Base-by-base conservation (phyloP, 495 filamentous ascomycete species). In the Neurospora intermedia region DNA sequence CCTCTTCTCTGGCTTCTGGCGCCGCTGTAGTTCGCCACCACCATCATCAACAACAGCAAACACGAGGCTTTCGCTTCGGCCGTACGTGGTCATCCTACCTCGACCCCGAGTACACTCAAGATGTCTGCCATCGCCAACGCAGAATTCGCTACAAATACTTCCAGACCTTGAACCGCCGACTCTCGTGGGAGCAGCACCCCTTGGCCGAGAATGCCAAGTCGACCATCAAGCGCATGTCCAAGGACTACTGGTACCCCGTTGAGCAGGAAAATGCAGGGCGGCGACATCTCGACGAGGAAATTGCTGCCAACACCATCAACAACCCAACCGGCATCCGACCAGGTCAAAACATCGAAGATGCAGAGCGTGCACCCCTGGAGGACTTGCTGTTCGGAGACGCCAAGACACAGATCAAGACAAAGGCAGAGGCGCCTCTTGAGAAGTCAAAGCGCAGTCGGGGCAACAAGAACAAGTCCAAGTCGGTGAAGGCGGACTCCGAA, bases 41-140 rank as follows among this genome's bases (percentile, higher is more conserved):
- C 54, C 77, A 74, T 71, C 77, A 74, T 71, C 76, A 46, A 18
- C 75, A 72, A 1, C 79, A 84, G 42, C 86, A 87, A 70, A 77
- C 72, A 11, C 84, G 87, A 20, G 77, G 70, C 71, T 87, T 86
- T 74, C 82, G 84, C 69, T 82, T 87, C 71, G 82, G 81, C 46
- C 75, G 77, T 11, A 54, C 79, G 13, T 85, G 84, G 81, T 80
- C 82, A 13, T 83, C 82, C 38, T 84, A 80, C 48, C 70, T 83
- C 9, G 80, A 85, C 73, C 74, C 79, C 15, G 80, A 82, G 46
- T 75, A 74, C n/a, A 74, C 80, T 38, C 80, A 78, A 43, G 83
- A 84, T 62, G 69, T 81, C 40, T 81, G 80, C 69, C 83, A 80
- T 20, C 82, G 83, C 3, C 79, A 83, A 43, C 80, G 80, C 35